phyloP scores from a whole-genome alignment of 2,329 filamentous ascomycete species.

The Grosmannia penicillata region DNA sequence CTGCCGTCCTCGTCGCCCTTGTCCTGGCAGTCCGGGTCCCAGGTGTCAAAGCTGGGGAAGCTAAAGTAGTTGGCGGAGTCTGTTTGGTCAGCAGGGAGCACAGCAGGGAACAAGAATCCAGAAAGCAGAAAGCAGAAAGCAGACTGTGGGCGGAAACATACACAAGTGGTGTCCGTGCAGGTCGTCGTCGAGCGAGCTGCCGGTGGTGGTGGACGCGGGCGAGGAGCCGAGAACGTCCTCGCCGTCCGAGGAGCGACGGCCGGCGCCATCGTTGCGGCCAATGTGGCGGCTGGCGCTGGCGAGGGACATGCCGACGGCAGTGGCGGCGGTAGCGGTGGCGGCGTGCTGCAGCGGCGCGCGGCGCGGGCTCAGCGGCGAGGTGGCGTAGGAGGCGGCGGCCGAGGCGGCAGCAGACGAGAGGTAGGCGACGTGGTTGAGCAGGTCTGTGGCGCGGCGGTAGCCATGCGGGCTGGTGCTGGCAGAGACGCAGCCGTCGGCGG shows the following conservation, averaged over 20 bases:
- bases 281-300: not conserved
- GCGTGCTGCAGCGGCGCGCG: not conserved
- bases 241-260: not conserved
- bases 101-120: not conserved
- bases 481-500: not conserved
- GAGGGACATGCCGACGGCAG: not conserved
- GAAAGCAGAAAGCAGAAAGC: not conserved
- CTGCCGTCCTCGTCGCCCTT: constrained; percentile 19
- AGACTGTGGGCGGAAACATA: not conserved
- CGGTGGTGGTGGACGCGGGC: constrained; percentile 13
- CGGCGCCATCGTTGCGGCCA: not conserved
- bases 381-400: not conserved
- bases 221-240: constrained; percentile 10
- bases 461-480: not conserved
- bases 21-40: constrained; percentile 33
- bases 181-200: constrained; percentile 15
- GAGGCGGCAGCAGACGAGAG: constrained; percentile 19
- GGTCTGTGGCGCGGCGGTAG: constrained; percentile 33
- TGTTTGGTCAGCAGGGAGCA: constrained; percentile 7
- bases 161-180: constrained; percentile 9
- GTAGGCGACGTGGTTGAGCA: constrained; percentile 38
- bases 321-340: not conserved
- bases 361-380: not conserved
- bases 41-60: constrained; percentile 60
- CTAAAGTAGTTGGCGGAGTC: constrained; percentile 49